These are phyloP conservation scores for Neurospora sp. DNA, from an alignment of 495 filamentous ascomycete species.

Conservation along the genomic window DNA sequence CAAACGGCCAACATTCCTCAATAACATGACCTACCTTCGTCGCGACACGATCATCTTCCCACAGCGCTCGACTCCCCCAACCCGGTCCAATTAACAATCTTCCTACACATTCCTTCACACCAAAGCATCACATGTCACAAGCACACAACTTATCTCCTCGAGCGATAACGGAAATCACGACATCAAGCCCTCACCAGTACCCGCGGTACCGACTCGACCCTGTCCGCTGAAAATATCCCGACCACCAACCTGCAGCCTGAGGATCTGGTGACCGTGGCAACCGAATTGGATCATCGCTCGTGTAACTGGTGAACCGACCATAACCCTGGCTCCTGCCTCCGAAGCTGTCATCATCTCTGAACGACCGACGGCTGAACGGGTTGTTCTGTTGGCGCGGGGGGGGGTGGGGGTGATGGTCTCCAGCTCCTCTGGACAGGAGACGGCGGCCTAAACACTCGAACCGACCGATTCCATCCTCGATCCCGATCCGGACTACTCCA, in stretches of 20 bases:
- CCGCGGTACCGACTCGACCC: background rate
- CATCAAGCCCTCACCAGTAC: background rate
- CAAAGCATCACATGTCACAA: background rate
- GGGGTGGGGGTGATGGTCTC: background rate
- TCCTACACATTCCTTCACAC: background rate
- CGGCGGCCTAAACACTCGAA: background rate
- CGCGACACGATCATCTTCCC: background rate
- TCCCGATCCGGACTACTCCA: background rate
- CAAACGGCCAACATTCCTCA: background rate
- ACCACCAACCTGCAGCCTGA: background rate
- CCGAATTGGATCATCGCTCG: background rate
- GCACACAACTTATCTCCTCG: background rate
- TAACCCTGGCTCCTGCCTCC: background rate
- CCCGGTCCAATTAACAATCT: too few relatives aligned
- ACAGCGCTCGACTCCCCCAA: background rate
- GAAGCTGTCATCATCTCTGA: background rate
- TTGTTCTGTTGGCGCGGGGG: background rate
- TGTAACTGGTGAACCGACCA: background rate
- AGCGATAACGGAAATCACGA: background rate
- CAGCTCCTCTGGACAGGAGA: background rate
- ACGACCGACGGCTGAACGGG: background rate
- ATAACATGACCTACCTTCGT: background rate
- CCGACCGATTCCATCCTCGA: background rate
- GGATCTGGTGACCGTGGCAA: background rate
- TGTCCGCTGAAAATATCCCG: background rate